These are phyloP conservation scores for Orbilia ellipsospora DNA, from an alignment of 2,329 filamentous ascomycete species.

Conservation along the genomic window DNA sequence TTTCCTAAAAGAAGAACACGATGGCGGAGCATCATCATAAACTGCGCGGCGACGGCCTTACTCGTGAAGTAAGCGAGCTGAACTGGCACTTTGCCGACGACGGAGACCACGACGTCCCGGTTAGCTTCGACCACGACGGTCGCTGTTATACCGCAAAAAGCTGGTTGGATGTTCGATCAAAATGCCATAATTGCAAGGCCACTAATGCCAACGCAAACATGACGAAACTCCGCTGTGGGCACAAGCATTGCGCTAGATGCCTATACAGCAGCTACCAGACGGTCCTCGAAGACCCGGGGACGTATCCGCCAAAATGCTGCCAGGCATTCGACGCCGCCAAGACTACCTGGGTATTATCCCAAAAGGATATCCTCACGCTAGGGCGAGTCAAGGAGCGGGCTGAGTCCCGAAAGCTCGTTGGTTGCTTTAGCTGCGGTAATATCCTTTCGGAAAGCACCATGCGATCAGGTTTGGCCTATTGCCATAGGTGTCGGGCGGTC, in stretches of 20 bases:
- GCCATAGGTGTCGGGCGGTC: constrained; percentile 14
- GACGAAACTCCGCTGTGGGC: constrained; percentile 25
- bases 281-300: constrained; percentile 18
- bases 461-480: constrained; percentile 31
- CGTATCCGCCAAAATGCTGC: constrained; percentile 36
- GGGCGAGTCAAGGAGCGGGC: constrained; percentile 3
- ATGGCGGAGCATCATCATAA: too few relatives aligned
- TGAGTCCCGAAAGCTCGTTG: too few relatives aligned
- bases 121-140: too few relatives aligned
- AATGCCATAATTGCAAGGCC: too few relatives aligned
- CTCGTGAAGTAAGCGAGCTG: too few relatives aligned
- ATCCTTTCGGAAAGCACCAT: constrained; percentile 7
- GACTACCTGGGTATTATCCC: constrained; percentile 27
- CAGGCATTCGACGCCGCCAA: neutral
- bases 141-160: too few relatives aligned
- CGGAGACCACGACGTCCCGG: too few relatives aligned
- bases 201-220: neutral
- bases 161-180: too few relatives aligned
- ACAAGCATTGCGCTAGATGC: constrained; percentile 38
- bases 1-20: too few relatives aligned
- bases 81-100: too few relatives aligned
- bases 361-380: constrained; percentile 9
- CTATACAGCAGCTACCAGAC: constrained; percentile 22
- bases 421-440: too few relatives aligned
- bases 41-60: too few relatives aligned